phyloP scores from a whole-genome alignment of 1,284 basidiomycete genomes.

The Xerocomus amazonicus region DNA sequence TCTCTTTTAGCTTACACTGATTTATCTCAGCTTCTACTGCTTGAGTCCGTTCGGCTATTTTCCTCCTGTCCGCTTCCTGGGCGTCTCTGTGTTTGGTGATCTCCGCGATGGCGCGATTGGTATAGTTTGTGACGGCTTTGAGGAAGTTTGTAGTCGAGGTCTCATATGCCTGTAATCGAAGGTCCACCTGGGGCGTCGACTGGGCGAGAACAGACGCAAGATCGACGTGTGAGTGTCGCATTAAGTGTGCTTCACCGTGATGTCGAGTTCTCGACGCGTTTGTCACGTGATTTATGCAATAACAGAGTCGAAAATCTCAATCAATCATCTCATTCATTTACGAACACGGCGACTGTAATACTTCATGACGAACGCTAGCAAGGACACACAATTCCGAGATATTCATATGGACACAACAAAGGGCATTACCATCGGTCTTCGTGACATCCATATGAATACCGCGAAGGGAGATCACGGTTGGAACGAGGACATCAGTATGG shows the following conservation, averaged over 20 bases:
- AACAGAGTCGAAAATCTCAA: too few relatives aligned
- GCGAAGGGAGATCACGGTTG: constrained; percentile 49
- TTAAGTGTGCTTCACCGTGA: constrained; percentile 1
- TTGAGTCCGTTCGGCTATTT: constrained; percentile 51
- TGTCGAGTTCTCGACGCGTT: constrained; percentile 7
- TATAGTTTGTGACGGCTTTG: constrained; percentile 64
- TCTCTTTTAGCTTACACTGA: constrained; percentile 67
- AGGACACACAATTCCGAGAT: constrained; percentile 37
- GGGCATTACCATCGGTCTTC: constrained; percentile 43
- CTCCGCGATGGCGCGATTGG: constrained; percentile 57
- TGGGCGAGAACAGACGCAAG: constrained; percentile 54
- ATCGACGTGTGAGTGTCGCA: constrained; percentile 59
- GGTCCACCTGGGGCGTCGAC: constrained; percentile 60
- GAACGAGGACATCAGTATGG: constrained; percentile 61
- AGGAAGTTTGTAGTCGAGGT: constrained; percentile 65
- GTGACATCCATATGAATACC: constrained; percentile 66
- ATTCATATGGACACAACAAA: constrained; percentile 73
- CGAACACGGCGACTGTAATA: not conserved
- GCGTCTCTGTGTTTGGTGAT: constrained; percentile 58
- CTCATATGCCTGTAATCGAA: constrained; percentile 59
- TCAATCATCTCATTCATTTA: too few relatives aligned
- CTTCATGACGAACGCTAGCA: constrained; percentile 13
- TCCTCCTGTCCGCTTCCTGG: constrained; percentile 58
- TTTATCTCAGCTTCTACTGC: constrained; percentile 63
- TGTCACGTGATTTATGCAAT: constrained; percentile 17